phyloP scores from a whole-genome alignment of 1,139 yeast species.

The Debaryomyces sp. region DNA sequence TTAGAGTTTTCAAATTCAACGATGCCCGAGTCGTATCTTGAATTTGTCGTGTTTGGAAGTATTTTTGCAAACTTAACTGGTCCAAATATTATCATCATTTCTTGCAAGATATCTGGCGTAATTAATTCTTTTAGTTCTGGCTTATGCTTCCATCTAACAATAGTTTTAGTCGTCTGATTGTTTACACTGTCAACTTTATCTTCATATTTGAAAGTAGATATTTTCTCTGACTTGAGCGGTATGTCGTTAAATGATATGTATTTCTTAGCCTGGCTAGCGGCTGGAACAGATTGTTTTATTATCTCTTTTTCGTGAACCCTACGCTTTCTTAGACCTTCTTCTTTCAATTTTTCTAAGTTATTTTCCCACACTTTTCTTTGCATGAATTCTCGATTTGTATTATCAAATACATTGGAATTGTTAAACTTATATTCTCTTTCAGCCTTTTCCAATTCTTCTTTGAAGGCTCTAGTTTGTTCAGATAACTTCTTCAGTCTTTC shows the following conservation, averaged over 20 bases:
- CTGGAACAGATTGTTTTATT: slow-evolving; percentile 5
- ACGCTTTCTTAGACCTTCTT: slow-evolving; percentile 33
- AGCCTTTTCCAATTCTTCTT: slow-evolving; percentile 34
- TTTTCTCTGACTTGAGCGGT: slow-evolving; percentile 2
- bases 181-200: not conserved
- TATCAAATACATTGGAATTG: slow-evolving; percentile 10
- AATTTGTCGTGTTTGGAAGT: slow-evolving; percentile 16
- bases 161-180: slow-evolving; percentile 10
- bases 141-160: slow-evolving; percentile 49
- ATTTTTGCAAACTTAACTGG: slow-evolving; percentile 24
- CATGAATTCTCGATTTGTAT: slow-evolving; percentile 10
- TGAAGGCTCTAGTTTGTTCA: slow-evolving; percentile 34
- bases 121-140: slow-evolving; percentile 36
- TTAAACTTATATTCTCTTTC: slow-evolving; percentile 22
- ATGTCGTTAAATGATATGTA: slow-evolving; percentile 28
- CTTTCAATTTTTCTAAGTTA: slow-evolving; percentile 31
- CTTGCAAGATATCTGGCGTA: slow-evolving; percentile 31
- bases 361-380: slow-evolving; percentile 14
- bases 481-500: slow-evolving; percentile 19
- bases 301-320: slow-evolving; percentile 23
- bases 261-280: not conserved
- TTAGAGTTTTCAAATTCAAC: slow-evolving; percentile 30
- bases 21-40: slow-evolving; percentile 41
- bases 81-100: slow-evolving; percentile 54
- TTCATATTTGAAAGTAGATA: not conserved